A percentile compares a stretch with the other conserved stretches of the same genome.
Evolutionary conservation across 2,329 filamentous ascomycete genomes (phyloP).

Genomic region (Chaetomiaceae sp.): DNA sequence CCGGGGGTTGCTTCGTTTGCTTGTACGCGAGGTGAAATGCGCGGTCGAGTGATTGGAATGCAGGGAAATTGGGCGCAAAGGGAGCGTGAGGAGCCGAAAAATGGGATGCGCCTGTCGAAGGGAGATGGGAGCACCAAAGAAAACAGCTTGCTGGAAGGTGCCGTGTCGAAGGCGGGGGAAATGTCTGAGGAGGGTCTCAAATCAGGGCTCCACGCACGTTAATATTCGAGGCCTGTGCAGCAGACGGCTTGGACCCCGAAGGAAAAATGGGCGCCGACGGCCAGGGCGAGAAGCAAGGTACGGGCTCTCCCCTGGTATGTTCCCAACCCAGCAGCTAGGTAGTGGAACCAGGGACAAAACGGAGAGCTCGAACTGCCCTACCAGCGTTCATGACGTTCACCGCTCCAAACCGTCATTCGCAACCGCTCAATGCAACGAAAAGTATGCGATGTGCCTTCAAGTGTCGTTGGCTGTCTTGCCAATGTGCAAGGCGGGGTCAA

Average conservation of each 20-base stretch:
- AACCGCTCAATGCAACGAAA: no score
- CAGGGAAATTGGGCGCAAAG: not conserved
- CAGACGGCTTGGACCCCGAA: no score
- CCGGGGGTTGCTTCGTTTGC: no score
- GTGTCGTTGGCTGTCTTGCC: no score
- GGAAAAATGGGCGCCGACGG: slow-evolving; percentile 12
- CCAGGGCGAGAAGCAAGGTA: slow-evolving; percentile 21
- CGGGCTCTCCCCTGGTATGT: slow-evolving; percentile 2
- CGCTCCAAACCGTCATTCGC: no score
- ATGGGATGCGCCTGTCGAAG: not conserved
- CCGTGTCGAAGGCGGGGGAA: slow-evolving; percentile 14
- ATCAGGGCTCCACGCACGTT: slow-evolving; percentile 16
- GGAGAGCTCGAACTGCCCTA: not conserved
- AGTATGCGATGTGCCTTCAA: no score
- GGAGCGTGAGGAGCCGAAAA: not conserved
- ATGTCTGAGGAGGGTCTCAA: slow-evolving; percentile 15
- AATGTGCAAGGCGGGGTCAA: no score
- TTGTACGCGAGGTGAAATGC: not conserved
- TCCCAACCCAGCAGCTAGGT: not conserved
- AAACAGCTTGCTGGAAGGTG: not conserved
- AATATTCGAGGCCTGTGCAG: slow-evolving; percentile 16
- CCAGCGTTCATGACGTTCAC: no score
- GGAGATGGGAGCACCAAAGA: not conserved
- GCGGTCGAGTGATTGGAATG: slow-evolving; percentile 3
- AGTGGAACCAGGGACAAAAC: not conserved